Conservation (phyloP, 768 basidiomycete genomes). For the Scleroderma citrinum region DNA sequence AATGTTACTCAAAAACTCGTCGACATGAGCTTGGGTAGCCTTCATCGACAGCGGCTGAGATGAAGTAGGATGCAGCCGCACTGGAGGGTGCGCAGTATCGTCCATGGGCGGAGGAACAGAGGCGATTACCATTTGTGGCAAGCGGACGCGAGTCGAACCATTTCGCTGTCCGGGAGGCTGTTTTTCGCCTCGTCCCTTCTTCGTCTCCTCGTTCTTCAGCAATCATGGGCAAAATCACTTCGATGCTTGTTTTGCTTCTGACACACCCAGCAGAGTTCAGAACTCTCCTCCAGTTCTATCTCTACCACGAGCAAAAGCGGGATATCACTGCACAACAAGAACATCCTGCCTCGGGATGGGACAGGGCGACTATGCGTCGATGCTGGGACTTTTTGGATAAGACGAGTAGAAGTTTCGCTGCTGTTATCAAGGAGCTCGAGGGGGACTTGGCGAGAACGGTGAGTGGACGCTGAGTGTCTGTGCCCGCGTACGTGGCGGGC, state of each 20-base stretch:
- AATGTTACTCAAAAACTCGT: constrained; percentile 45
- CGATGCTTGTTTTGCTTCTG: constrained; percentile 60
- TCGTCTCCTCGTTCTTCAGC: background rate
- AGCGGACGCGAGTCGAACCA: background rate
- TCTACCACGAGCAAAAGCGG: constrained; percentile 77
- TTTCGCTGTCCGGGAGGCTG: background rate
- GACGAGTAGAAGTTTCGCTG: constrained; percentile 85
- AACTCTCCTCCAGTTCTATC: constrained; percentile 72
- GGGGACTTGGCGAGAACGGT: constrained; percentile 92
- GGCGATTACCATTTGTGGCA: constrained; percentile 1
- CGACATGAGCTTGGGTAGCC: constrained; percentile 35
- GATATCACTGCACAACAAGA: constrained; percentile 76
- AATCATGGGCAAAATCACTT: constrained; percentile 47
- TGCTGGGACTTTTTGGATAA: constrained; percentile 89
- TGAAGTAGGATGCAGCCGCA: constrained; percentile 38
- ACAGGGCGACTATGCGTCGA: constrained; percentile 76
- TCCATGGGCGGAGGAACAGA: constrained; percentile 34
- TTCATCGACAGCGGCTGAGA: constrained; percentile 35
- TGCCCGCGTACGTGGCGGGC: too few relatives aligned
- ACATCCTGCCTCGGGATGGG: constrained; percentile 78
- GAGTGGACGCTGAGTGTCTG: constrained; percentile 30
- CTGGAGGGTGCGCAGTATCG: constrained; percentile 40
- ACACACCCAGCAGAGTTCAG: constrained; percentile 83
- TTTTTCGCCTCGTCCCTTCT: background rate
- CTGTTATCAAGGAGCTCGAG: constrained; percentile 93